phyloP scores from a whole-genome alignment of 768 basidiomycete species.

The Dentipellis sp. region DNA sequence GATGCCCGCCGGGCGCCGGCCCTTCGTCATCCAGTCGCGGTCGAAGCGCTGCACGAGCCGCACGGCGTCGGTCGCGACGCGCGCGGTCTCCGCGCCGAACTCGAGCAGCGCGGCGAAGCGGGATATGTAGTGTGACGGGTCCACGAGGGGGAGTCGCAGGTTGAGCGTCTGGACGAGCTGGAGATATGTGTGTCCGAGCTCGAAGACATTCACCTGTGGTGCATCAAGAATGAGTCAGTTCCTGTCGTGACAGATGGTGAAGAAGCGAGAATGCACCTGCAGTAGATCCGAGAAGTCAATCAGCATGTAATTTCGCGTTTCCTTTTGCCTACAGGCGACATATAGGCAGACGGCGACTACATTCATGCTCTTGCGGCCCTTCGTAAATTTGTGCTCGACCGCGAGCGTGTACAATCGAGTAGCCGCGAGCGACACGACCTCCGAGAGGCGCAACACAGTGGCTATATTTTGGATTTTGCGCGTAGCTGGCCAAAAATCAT shows the following conservation, averaged over 20 bases:
- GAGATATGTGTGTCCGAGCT: constrained; percentile 92
- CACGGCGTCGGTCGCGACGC: constrained; percentile 87
- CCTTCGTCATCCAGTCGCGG: constrained; percentile 95
- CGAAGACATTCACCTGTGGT: constrained; percentile 88
- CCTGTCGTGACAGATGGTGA: too few relatives aligned
- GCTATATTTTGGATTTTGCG: constrained; percentile 81
- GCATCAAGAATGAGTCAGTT: background rate
- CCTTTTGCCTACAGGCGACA: constrained; percentile 84
- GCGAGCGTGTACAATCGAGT: constrained; percentile 88
- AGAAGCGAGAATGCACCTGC: constrained; percentile 39
- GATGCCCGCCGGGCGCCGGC: constrained; percentile 92
- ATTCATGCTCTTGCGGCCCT: constrained; percentile 85
- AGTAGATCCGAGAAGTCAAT: constrained; percentile 98
- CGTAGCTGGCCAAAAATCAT: constrained; percentile 40
- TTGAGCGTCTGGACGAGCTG: constrained; percentile 86
- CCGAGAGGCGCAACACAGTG: constrained; percentile 66
- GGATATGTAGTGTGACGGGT: constrained; percentile 94
- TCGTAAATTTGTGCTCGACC: constrained; percentile 88
- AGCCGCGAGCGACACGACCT: constrained; percentile 72
- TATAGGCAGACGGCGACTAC: constrained; percentile 96
- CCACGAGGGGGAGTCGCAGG: constrained; percentile 79
- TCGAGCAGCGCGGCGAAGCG: constrained; percentile 92
- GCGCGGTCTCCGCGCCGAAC: constrained; percentile 90
- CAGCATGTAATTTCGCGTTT: constrained; percentile 91
- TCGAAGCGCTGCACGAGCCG: constrained; percentile 92